phyloP scores from a whole-genome alignment of 75 land plant species.

The Selaginella moellendorffii region DNA sequence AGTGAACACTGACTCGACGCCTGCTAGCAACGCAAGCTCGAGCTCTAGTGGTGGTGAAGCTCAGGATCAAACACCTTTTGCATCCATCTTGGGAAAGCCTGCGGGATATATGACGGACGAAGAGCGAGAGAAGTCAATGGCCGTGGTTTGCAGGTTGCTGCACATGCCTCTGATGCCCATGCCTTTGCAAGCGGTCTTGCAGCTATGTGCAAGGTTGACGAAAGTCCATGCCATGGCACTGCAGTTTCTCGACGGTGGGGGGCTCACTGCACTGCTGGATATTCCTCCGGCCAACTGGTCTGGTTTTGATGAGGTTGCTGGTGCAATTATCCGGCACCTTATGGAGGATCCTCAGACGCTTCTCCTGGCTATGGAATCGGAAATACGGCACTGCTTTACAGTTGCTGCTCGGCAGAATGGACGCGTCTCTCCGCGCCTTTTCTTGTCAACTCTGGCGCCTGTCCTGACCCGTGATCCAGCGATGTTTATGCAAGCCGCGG shows the following conservation, averaged over 20 bases:
- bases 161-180: conserved; percentile 47
- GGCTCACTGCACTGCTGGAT: conserved; percentile 51
- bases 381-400: conserved; percentile 61
- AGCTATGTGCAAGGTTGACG: conserved; percentile 81
- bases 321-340: conserved; percentile 77
- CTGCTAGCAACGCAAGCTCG: neutral
- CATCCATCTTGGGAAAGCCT: conserved; percentile 54
- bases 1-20: conserved; percentile 15
- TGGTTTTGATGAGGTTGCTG: conserved; percentile 79
- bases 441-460: conserved; percentile 78
- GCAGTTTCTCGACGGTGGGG: conserved; percentile 78
- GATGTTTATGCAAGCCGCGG: conserved; percentile 75
- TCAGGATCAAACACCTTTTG: conserved; percentile 20
- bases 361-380: conserved; percentile 93
- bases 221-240: conserved; percentile 61
- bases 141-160: conserved; percentile 47
- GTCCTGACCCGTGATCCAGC: conserved; percentile 78
- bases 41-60: neutral
- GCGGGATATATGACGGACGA: conserved; percentile 61
- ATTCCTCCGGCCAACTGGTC: conserved; percentile 35
- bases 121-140: conserved; percentile 42
- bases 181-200: conserved; percentile 71
- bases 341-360: conserved; percentile 98
- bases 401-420: conserved; percentile 45
- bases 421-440: conserved; percentile 43